Evolutionary conservation across 225 moss, liverwort and hornwort genomes (phyloP).

Genomic region (Sphagnum contortum): DNA sequence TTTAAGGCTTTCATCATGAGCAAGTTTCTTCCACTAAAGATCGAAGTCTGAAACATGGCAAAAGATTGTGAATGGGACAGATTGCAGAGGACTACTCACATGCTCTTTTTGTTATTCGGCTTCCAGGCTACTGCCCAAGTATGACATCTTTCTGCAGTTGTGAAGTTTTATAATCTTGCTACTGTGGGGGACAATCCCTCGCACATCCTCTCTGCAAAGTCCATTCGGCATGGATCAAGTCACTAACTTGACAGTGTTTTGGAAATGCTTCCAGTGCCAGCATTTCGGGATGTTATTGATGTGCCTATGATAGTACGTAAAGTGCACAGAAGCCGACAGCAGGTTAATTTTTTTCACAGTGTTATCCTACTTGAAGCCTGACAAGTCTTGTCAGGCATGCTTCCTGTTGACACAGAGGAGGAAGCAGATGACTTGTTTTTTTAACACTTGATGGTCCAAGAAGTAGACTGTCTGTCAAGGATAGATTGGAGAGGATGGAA

Average conservation of each 20-base stretch:
- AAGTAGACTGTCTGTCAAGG: too few species aligned
- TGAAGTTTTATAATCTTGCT: neutral
- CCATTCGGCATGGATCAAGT: too few species aligned
- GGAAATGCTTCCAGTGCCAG: conserved; percentile 65
- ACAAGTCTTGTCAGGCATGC: neutral
- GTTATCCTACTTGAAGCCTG: neutral
- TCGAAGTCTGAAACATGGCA: too few species aligned
- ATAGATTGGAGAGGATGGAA: too few species aligned
- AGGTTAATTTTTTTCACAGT: conserved; percentile 26
- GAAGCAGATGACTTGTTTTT: too few species aligned
- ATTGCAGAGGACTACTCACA: conserved; percentile 95
- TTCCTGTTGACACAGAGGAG: neutral
- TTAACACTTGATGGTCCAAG: too few species aligned
- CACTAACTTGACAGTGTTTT: too few species aligned
- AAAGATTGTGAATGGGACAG: conserved; percentile 19
- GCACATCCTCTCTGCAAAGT: too few species aligned
- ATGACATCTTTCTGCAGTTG: conserved; percentile 7
- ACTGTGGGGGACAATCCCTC: too few species aligned
- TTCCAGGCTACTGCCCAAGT: conserved; percentile 92
- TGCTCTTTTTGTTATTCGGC: conserved; percentile 69
- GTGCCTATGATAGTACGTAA: conserved; percentile 73
- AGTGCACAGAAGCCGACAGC: conserved; percentile 55
- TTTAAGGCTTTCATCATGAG: too few species aligned
- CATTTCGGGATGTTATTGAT: conserved; percentile 88
- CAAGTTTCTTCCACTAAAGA: too few species aligned